A percentile compares a stretch with the other conserved stretches of the same genome.
These are phyloP conservation scores for Hevea brasiliensis DNA, from an alignment of 345 rosid genomes.

Conservation along the genomic window DNA sequence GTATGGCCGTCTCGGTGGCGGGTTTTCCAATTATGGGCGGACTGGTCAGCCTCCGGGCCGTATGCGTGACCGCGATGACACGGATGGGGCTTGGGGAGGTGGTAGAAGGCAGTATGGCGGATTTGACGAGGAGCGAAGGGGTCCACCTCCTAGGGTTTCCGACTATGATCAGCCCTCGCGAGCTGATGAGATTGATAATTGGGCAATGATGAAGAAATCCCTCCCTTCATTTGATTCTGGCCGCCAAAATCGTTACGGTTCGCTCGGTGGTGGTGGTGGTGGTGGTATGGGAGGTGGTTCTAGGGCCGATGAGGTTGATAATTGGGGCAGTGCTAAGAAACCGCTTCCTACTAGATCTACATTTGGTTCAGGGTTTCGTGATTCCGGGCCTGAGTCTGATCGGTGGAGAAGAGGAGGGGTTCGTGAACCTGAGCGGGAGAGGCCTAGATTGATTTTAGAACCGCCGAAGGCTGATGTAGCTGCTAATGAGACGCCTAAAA, in stretches of 20 bases:
- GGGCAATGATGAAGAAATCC: slow-evolving; percentile 72
- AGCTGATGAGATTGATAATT: slow-evolving; percentile 89
- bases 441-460: slow-evolving; percentile 66
- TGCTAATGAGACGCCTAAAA: slow-evolving; percentile 46
- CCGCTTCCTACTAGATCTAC: slow-evolving; percentile 49
- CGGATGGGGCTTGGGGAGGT: slow-evolving; percentile 56
- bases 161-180: slow-evolving; percentile 79
- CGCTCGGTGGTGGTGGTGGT: slow-evolving; percentile 44
- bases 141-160: slow-evolving; percentile 68
- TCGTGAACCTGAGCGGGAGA: slow-evolving; percentile 44
- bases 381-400: slow-evolving; percentile 58
- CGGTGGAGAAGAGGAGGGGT: slow-evolving; percentile 62
- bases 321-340: slow-evolving; percentile 68
- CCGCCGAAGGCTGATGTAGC: slow-evolving; percentile 54
- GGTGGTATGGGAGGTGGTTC: slow-evolving; percentile 45
- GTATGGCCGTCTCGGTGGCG: slow-evolving; percentile 75
- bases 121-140: slow-evolving; percentile 77
- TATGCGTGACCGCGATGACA: slow-evolving; percentile 51
- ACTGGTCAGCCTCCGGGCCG: slow-evolving; percentile 38
- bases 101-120: slow-evolving; percentile 70
- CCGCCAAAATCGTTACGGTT: slow-evolving; percentile 57
- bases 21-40: slow-evolving; percentile 67
- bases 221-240: slow-evolving; percentile 55
- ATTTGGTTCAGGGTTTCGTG: slow-evolving; percentile 65
- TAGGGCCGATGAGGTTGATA: slow-evolving; percentile 81